Evolutionary conservation across 2,329 filamentous ascomycete species (phyloP).

Genomic region (Reticulascus tulasneorum): DNA sequence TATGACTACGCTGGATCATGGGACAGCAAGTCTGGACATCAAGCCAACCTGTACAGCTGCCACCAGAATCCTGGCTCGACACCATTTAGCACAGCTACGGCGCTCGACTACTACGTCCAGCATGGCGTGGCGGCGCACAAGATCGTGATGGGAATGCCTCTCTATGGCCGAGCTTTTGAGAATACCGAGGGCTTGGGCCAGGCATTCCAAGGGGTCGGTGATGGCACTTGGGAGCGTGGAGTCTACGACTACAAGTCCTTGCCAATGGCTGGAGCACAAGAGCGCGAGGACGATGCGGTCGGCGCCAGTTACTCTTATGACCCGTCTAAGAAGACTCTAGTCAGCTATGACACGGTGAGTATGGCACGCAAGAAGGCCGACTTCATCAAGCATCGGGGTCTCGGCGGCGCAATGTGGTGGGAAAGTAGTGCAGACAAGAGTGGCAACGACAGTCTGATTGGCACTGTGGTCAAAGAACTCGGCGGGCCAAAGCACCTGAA

Average conservation of each 20-base stretch:
- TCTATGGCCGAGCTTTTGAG: constrained; percentile 84
- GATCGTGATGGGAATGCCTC: constrained; percentile 84
- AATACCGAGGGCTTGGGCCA: constrained; percentile 71
- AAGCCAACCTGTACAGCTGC: constrained; percentile 71
- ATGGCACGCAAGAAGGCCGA: constrained; percentile 67
- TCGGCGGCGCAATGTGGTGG: constrained; percentile 98
- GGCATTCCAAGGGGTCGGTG: constrained; percentile 67
- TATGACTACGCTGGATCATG: constrained; percentile 87
- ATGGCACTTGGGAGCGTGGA: constrained; percentile 79
- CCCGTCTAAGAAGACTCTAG: constrained; percentile 56
- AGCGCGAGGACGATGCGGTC: constrained; percentile 58
- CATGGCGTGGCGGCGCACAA: constrained; percentile 65
- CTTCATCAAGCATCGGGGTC: constrained; percentile 61
- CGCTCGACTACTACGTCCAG: constrained; percentile 65
- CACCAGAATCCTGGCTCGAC: constrained; percentile 57
- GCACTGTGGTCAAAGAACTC: constrained; percentile 55
- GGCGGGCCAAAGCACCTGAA: constrained; percentile 51
- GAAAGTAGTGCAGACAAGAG: constrained; percentile 76
- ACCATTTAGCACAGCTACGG: constrained; percentile 71
- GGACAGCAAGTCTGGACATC: constrained; percentile 69
- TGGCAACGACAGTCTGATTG: constrained; percentile 64
- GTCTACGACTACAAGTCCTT: constrained; percentile 87
- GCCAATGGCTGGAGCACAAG: constrained; percentile 63
- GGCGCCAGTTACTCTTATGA: constrained; percentile 79
- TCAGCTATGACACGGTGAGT: constrained; percentile 72